Evolutionary conservation across 108 stramenopile genomes (phyloP).

Genomic region (Fragilaria crotonensis): DNA sequence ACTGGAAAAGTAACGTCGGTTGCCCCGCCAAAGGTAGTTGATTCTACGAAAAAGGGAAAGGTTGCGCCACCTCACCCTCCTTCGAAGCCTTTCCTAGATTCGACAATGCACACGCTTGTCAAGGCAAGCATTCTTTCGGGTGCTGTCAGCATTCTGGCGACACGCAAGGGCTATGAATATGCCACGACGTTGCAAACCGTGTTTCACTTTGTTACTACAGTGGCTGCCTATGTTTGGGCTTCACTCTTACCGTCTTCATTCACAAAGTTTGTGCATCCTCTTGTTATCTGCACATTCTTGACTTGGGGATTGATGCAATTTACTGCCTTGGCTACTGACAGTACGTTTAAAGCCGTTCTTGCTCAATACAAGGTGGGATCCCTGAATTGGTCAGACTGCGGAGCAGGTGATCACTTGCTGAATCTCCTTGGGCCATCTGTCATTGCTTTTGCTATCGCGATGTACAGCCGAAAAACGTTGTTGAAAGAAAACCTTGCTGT

Average conservation of each 20-base stretch:
- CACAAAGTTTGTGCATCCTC: slow-evolving; percentile 64
- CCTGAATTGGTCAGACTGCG: slow-evolving; percentile 35
- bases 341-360: slow-evolving; percentile 37
- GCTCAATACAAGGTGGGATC: slow-evolving; percentile 63
- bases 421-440: slow-evolving; percentile 75
- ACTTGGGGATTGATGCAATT: slow-evolving; percentile 26
- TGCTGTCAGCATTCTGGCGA: slow-evolving; percentile 24
- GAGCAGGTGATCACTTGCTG: slow-evolving; percentile 69
- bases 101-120: slow-evolving; percentile 36
- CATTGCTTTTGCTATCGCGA: slow-evolving; percentile 61
- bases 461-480: slow-evolving; percentile 57
- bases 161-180: slow-evolving; percentile 11
- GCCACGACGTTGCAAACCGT: slow-evolving; percentile 42
- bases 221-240: slow-evolving; percentile 62
- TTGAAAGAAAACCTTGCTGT: slow-evolving; percentile 60
- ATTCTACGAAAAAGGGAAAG: slow-evolving; percentile 1
- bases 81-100: slow-evolving; percentile 46
- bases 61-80: slow-evolving; percentile 7
- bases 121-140: slow-evolving; percentile 32
- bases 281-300: slow-evolving; percentile 47
- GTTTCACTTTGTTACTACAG: slow-evolving; percentile 43
- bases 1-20: slow-evolving; percentile 11
- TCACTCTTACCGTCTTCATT: slow-evolving; percentile 53
- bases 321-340: slow-evolving; percentile 29
- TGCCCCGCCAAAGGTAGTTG: too few relatives aligned